phyloP scores from a whole-genome alignment of 768 basidiomycete genomes.

The Boletus vinaceobasis region DNA sequence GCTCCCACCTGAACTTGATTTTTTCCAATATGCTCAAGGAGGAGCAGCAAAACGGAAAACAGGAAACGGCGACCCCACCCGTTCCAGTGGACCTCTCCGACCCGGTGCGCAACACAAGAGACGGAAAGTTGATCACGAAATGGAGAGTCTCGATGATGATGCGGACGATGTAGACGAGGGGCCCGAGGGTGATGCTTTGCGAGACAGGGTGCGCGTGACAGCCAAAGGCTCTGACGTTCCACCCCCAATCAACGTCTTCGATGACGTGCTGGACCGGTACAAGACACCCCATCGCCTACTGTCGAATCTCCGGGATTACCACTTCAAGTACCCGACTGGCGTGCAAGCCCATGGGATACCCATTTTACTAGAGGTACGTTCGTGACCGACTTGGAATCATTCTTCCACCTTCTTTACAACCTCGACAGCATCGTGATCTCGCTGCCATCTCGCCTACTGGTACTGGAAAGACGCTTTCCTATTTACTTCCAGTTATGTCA shows the following conservation, averaged over 20 bases:
- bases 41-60: slow-evolving; percentile 52
- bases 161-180: slow-evolving; percentile 23
- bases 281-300: slow-evolving; percentile 57
- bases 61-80: slow-evolving; percentile 13
- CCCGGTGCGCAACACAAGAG: slow-evolving; percentile 24
- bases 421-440: slow-evolving; percentile 68
- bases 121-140: slow-evolving; percentile 26
- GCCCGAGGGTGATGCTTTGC: slow-evolving; percentile 20
- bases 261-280: slow-evolving; percentile 56
- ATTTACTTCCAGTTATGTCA: slow-evolving; percentile 79
- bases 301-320: slow-evolving; percentile 58
- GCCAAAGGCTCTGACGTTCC: slow-evolving; percentile 75
- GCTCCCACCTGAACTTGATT: slow-evolving; percentile 80
- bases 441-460: slow-evolving; percentile 97
- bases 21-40: slow-evolving; percentile 82
- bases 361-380: slow-evolving; percentile 69
- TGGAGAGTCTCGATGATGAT: slow-evolving; percentile 20
- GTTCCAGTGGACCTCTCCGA: slow-evolving; percentile 8
- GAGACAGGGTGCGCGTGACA: slow-evolving; percentile 59
- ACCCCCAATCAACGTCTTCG: slow-evolving; percentile 52
- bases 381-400: slow-evolving; percentile 1
- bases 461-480: slow-evolving; percentile 94
- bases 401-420: neutral
- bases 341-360: slow-evolving; percentile 81
- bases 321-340: slow-evolving; percentile 68